phyloP scores from a whole-genome alignment of 768 basidiomycete genomes.

The Mycena indigotica region DNA sequence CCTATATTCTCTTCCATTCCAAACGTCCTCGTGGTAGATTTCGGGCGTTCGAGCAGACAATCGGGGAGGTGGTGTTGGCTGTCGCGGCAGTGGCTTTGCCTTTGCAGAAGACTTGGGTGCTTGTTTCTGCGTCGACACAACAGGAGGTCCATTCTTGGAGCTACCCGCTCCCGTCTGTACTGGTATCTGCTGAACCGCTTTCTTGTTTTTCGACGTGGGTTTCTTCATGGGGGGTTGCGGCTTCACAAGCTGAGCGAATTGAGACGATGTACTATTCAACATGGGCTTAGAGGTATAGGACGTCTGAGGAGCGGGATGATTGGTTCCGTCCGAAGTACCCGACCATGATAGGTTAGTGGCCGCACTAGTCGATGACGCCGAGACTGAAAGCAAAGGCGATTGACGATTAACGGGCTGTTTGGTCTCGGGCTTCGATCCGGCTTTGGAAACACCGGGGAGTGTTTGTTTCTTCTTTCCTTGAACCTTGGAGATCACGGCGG shows the following conservation, averaged over 20 bases:
- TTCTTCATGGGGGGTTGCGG: not conserved
- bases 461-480: constrained; percentile 20
- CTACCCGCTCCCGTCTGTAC: not conserved
- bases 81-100: not conserved
- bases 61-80: not conserved
- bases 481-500: constrained; percentile 6
- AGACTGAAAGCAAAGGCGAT: too few relatives aligned
- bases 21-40: not conserved
- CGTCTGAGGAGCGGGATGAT: too few relatives aligned
- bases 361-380: too few relatives aligned
- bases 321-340: too few relatives aligned
- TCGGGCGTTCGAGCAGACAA: not conserved
- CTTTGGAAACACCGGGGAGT: constrained; percentile 21
- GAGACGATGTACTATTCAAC: not conserved
- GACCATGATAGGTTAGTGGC: not conserved
- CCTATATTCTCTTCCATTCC: not conserved
- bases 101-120: too few relatives aligned
- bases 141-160: not conserved
- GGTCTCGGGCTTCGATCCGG: too few relatives aligned
- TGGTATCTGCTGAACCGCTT: not conserved
- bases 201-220: not conserved
- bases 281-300: not conserved
- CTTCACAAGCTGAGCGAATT: not conserved
- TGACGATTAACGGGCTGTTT: too few relatives aligned
- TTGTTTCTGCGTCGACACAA: not conserved